A percentile compares a stretch with the other conserved stretches of the same genome.
These are phyloP conservation scores for Tetrapisispora taiwanensis DNA, from an alignment of 805 yeast species.

Conservation along the genomic window DNA sequence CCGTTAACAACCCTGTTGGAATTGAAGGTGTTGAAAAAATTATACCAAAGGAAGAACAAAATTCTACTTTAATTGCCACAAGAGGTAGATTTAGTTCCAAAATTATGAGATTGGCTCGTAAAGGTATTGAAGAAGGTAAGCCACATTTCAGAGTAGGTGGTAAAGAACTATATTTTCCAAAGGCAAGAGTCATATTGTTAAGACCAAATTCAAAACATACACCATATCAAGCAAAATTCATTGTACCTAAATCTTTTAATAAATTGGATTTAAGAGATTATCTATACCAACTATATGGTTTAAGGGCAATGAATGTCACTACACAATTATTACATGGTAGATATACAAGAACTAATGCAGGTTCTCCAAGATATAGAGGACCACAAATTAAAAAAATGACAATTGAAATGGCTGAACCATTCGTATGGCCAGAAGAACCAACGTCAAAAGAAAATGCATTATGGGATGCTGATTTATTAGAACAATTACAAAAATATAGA, in stretches of 20 bases:
- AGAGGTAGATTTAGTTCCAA: constrained; percentile 14
- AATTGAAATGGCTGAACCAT: constrained; percentile 90
- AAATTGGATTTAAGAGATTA: constrained; percentile 92
- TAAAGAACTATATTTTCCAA: constrained; percentile 70
- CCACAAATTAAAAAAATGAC: constrained; percentile 93
- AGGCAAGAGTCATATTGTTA: constrained; percentile 66
- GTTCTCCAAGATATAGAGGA: constrained; percentile 55
- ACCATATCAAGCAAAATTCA: constrained; percentile 93
- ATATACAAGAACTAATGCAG: constrained; percentile 49
- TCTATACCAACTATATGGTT: constrained; percentile 78
- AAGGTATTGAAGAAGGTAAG: constrained; percentile 47
- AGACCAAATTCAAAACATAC: constrained; percentile 94
- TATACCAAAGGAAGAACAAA: not conserved
- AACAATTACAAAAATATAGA: constrained; percentile 43
- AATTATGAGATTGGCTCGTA: constrained; percentile 31
- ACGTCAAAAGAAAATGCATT: constrained; percentile 30
- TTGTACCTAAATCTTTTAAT: constrained; percentile 89
- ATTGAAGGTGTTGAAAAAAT: not conserved
- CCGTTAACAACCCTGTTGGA: not conserved
- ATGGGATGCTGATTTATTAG: constrained; percentile 31
- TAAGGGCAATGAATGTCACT: constrained; percentile 80
- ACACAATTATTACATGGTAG: constrained; percentile 72
- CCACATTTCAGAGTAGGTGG: constrained; percentile 83
- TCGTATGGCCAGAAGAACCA: constrained; percentile 80
- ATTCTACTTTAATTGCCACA: not conserved